Evolutionary conservation across 2,329 filamentous ascomycete species (phyloP).

Genomic region (Coniochaeta ligniaria): DNA sequence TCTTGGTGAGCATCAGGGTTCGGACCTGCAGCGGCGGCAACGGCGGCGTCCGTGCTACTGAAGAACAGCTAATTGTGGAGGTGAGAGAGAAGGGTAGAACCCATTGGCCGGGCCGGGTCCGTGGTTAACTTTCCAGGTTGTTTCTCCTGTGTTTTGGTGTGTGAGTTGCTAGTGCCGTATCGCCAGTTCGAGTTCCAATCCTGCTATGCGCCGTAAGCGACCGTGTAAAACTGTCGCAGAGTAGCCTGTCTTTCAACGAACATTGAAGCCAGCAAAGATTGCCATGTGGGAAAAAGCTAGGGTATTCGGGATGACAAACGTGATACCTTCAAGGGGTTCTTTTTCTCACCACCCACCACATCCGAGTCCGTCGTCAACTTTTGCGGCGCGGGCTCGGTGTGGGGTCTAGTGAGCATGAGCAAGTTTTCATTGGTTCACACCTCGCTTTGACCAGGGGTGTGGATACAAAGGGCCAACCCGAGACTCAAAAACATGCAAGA

Average conservation of each 20-base stretch:
- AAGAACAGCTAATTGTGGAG: background rate
- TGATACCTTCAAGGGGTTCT: background rate
- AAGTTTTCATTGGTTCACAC: slow-evolving; percentile 31
- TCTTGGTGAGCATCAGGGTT: background rate
- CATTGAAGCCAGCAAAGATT: background rate
- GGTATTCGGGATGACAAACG: background rate
- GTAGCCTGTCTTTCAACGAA: background rate
- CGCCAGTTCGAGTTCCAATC: background rate
- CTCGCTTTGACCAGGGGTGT: slow-evolving; percentile 23
- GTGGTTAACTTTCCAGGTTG: background rate
- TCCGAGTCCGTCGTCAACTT: background rate
- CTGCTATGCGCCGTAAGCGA: background rate
- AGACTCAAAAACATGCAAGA: background rate
- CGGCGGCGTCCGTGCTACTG: background rate
- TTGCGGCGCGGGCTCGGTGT: slow-evolving; percentile 8
- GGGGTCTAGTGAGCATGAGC: slow-evolving; percentile 19
- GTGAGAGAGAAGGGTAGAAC: background rate
- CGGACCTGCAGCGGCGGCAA: background rate
- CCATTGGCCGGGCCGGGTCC: background rate
- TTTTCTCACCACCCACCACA: background rate
- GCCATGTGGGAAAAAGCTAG: background rate
- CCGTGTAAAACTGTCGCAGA: background rate
- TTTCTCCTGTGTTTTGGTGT: background rate
- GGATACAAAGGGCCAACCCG: background rate
- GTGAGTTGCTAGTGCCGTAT: background rate